Evolutionary conservation across 805 yeast genomes (phyloP), one percentile per base, ranked within the genome.

Genomic region (Naumovozyma castellii): DNA sequence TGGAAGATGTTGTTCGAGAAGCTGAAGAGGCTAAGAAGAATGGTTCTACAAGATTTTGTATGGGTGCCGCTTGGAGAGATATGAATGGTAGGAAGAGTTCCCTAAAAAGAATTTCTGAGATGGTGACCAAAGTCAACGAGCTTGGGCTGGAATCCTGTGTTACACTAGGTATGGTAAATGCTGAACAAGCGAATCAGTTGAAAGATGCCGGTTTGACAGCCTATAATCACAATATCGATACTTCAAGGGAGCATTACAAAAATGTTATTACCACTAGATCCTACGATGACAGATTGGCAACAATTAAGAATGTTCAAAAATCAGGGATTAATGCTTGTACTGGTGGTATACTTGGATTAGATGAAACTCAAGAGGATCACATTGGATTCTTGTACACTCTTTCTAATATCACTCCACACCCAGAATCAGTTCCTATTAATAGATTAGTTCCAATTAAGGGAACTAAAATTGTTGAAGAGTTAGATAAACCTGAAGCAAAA

Each of bases 61-160:
- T 83, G 78, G 92, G 92, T 35, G 85, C 90, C 9, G 92, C 92
- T 2, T 84, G 90, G 92, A 71, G 92, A 56, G 90, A 81, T 45
- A 83, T 83, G 92, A 65, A 66, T 36, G 90, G 92, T 14, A 66
- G 92, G 36, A 82, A 80, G 57, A 71, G 76, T 14, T 85, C 81
- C 1, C 54, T 83, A 45, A 73, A 69, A 43, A 73, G 66, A 44
- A 80, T 83, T 41, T 64, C 74, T 18, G 72, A 74, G 37, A 82
- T 83, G 88, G 78, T 83, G 27, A 56, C 64, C 20, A 71, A 65
- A 41, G 78, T 83, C 37, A 76, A 80, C 50, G 78, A 73, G 18
- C 57, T 83, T 57, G 77, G 79, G 0, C 65, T 84, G 75, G 92
- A 84, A 56, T 74, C 80, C 12, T 83, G 92, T 62, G 90, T 83